These are phyloP conservation scores for Cunninghamia lanceolata DNA, from an alignment of 75 land plant species.

Conservation along the genomic window DNA sequence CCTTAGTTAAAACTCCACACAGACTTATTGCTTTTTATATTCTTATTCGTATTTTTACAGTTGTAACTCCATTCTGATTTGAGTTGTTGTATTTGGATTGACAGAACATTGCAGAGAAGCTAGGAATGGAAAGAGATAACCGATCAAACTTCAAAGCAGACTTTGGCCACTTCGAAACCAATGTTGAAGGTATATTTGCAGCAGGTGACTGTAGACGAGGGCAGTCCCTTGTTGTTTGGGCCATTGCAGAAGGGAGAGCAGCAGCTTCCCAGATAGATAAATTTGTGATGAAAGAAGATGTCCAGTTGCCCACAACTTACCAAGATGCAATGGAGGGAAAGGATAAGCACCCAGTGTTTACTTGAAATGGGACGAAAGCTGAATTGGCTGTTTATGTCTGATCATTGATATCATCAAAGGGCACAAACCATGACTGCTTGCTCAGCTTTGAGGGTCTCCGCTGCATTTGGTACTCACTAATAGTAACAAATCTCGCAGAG, in stretches of 20 bases:
- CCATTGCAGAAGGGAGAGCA: constrained; percentile 87
- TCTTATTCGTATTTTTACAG: neutral
- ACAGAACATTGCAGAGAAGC: constrained; percentile 82
- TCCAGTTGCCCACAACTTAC: neutral
- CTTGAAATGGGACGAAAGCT: neutral
- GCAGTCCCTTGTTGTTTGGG: constrained; percentile 98
- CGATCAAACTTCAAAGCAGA: constrained; percentile 91
- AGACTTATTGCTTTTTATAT: neutral
- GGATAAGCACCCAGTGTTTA: constrained; percentile 5
- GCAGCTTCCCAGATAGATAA: constrained; percentile 91
- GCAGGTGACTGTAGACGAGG: constrained; percentile 98
- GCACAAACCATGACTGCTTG: neutral
- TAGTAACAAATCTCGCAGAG: neutral
- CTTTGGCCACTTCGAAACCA: constrained; percentile 80
- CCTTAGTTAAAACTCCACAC: neutral
- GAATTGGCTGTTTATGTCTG: neutral
- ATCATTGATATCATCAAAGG: neutral
- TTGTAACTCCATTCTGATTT: neutral
- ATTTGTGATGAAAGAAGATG: constrained; percentile 46
- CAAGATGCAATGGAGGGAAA: constrained; percentile 6
- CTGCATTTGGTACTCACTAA: neutral
- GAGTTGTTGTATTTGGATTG: neutral
- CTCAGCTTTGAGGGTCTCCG: neutral
- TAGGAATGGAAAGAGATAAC: constrained; percentile 75
- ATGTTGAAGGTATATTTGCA: constrained; percentile 85